phyloP scores from a whole-genome alignment of 371 early-diverging fungal genomes.

The Mucor piriformis region DNA sequence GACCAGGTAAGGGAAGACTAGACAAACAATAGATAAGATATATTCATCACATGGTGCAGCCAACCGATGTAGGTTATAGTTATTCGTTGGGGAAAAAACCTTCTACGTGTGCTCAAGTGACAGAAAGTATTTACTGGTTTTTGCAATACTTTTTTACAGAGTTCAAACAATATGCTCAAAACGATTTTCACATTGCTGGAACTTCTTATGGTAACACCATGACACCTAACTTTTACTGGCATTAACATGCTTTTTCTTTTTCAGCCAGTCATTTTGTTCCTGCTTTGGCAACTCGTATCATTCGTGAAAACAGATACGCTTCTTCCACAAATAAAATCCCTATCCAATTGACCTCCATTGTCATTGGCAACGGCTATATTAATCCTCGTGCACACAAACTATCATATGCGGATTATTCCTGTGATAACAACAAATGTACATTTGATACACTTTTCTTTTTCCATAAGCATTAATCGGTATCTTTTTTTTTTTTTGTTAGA shows the following conservation, averaged over 20 bases:
- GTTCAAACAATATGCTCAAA: conserved; percentile 5
- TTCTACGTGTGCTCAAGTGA: conserved; percentile 29
- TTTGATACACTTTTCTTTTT: not conserved
- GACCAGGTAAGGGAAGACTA: conserved; percentile 52
- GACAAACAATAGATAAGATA: not conserved
- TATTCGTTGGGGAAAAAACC: conserved; percentile 50
- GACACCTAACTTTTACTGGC: conserved; percentile 7
- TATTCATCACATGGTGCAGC: conserved; percentile 41
- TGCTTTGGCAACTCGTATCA: conserved; percentile 68
- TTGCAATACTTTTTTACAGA: conserved; percentile 65
- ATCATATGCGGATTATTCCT: conserved; percentile 83
- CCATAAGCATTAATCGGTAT: not conserved
- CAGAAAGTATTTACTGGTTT: conserved; percentile 62
- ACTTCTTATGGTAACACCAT: conserved; percentile 58
- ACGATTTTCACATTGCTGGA: conserved; percentile 59
- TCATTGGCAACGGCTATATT: conserved; percentile 90
- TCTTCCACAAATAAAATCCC: conserved; percentile 25
- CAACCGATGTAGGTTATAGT: conserved; percentile 78
- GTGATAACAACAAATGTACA: conserved; percentile 42
- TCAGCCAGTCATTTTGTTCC: conserved; percentile 76
- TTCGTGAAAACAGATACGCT: conserved; percentile 61
- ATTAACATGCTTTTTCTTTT: not conserved
- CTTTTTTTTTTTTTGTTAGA: conserved; percentile 10
- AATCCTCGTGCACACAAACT: conserved; percentile 85
- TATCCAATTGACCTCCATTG: conserved; percentile 57